Base-by-base conservation (phyloP, 768 basidiomycete species). In the Lactarius hatsudake region DNA sequence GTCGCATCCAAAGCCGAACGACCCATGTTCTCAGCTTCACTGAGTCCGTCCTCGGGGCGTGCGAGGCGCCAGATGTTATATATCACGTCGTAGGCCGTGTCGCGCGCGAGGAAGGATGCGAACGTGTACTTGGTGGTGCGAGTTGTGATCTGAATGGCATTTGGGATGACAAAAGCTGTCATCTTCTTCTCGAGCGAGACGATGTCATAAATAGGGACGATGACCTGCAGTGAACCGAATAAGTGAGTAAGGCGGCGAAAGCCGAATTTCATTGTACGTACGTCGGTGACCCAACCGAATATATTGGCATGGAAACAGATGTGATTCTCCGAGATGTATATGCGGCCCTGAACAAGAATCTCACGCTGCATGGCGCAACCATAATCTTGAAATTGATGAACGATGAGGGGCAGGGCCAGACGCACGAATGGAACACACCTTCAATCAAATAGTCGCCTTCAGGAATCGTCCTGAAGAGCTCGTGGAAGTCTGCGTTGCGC, bases 241-340 rank as follows among this genome's bases (percentile, higher is more conserved):
- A 13, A 38, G 63, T 64, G 43, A 62, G 59, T 5, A 34, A 3
- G 8, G 45, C n/a, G 61, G 23, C 26, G 15, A 30, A 23, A 53
- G 13, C 26, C 30, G 32, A 64, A 12, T 32, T 36, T 55, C 57
- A 59, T 36, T 15, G 42, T 0, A 81, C 95, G 77, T 76, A 96
- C 96, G 75, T 96, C 89, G 34, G 96, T 98, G 59, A 97, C 90
- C 97, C 96, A 98, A 53, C 97, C 96, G 77, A 98, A 96, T 54
- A 98, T 98, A 75, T 98, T 98, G 53, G 97, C 96, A 72, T 99
- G 93, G 81, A 98, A 99, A 79, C 94, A 98, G n/a, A 98, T 85
- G 74, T 98, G 96, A 78, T 98, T 98, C 78, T 99, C 96, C 8
- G 97, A 98, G 28, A 98, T 93, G 78, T 98, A 98, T 64, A 99